Percentiles rank a stretch among this genome's conserved stretches.
phyloP scores from a whole-genome alignment of 2,329 filamentous ascomycete species.

The Clonostachys rosea region DNA sequence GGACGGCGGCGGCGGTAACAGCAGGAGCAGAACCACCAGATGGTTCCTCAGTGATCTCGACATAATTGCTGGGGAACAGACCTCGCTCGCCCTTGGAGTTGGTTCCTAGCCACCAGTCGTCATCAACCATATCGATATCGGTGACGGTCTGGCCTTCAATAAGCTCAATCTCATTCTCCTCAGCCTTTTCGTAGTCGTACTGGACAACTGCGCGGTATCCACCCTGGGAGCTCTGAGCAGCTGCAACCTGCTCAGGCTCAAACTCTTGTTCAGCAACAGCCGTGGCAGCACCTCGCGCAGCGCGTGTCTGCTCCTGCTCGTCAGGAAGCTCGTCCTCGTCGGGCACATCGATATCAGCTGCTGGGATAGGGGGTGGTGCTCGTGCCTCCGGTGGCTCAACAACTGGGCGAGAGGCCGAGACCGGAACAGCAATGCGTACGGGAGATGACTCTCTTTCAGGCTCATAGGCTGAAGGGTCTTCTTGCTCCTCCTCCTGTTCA shows the following conservation, averaged over 20 bases:
- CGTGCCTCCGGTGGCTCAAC: constrained; percentile 46
- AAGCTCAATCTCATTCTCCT: constrained; percentile 94
- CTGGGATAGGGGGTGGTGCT: constrained; percentile 56
- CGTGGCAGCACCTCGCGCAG: constrained; percentile 52
- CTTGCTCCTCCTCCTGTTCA: constrained; percentile 52
- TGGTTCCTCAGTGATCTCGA: constrained; percentile 71
- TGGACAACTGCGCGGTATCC: constrained; percentile 75
- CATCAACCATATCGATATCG: constrained; percentile 95
- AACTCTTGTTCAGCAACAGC: constrained; percentile 42
- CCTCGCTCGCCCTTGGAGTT: constrained; percentile 81
- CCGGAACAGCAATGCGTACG: constrained; percentile 80
- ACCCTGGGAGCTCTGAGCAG: constrained; percentile 43
- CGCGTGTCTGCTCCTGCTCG: constrained; percentile 58
- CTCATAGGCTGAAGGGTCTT: constrained; percentile 38
- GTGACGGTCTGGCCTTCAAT: constrained; percentile 83
- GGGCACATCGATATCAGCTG: constrained; percentile 58
- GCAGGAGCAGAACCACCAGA: constrained; percentile 25
- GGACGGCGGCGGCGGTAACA: constrained; percentile 12
- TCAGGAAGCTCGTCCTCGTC: constrained; percentile 60
- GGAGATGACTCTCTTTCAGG: constrained; percentile 63
- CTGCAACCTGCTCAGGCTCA: constrained; percentile 22
- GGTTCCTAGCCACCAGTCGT: constrained; percentile 98
- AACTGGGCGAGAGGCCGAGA: constrained; percentile 43
- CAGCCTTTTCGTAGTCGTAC: constrained; percentile 96
- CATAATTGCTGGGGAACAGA: constrained; percentile 96